A percentile compares a stretch with the other conserved stretches of the same genome.
phyloP scores from a whole-genome alignment of 306 rosid genomes.

The Erythrophleum fordii region DNA sequence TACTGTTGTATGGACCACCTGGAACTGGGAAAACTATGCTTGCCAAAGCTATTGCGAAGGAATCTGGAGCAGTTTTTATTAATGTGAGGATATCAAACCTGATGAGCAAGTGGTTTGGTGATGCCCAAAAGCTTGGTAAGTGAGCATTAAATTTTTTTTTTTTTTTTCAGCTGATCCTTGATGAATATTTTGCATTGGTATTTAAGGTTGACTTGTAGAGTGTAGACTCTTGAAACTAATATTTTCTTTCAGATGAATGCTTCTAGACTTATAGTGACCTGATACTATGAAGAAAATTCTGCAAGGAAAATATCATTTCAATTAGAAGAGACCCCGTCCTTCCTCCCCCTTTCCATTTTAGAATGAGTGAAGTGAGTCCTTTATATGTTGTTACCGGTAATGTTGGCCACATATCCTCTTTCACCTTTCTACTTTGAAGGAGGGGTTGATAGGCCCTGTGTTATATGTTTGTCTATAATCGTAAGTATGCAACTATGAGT shows the following conservation, averaged over 20 bases:
- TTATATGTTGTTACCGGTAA: not conserved
- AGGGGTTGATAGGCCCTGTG: not conserved
- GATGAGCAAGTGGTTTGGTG: conserved; percentile 99
- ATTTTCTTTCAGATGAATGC: not conserved
- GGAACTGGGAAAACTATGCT: conserved; percentile 99
- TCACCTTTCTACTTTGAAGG: not conserved
- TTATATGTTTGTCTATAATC: conserved; percentile 12
- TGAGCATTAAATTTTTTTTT: not conserved
- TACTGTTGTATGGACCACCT: conserved; percentile 91
- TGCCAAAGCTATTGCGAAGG: conserved; percentile 98
- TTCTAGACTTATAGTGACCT: not conserved
- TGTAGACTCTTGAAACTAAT: not conserved
- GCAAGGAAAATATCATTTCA: not conserved
- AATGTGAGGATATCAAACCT: conserved; percentile 91
- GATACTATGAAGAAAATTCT: not conserved
- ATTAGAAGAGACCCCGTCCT: not conserved
- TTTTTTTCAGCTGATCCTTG: not conserved
- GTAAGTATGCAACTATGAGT: conserved; percentile 2
- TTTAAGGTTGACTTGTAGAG: conserved; percentile 10
- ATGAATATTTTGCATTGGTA: not conserved
- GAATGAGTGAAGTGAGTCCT: not conserved
- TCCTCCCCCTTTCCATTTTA: not conserved
- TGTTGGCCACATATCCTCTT: not conserved
- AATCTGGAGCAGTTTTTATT: conserved; percentile 94
- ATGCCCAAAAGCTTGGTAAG: conserved; percentile 98